phyloP scores from a whole-genome alignment of 192 early-diverging fungal genomes.

The Lobosporangium transversale region DNA sequence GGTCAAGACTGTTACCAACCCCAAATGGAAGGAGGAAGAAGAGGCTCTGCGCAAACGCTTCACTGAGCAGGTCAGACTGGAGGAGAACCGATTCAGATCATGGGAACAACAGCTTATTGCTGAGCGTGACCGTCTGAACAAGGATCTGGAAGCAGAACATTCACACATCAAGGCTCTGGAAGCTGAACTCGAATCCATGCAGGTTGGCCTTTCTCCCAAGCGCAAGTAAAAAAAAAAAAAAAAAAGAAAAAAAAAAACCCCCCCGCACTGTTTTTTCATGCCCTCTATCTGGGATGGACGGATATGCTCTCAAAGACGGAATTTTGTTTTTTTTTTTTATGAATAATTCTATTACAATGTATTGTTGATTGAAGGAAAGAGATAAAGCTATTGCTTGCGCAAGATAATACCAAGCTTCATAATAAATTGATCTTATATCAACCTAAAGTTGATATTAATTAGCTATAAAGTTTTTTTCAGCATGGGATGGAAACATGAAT shows the following conservation, averaged over 20 bases:
- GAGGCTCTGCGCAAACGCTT: conserved; percentile 94
- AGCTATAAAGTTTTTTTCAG: no score
- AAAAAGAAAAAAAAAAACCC: conserved; percentile 4
- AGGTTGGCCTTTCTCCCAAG: conserved; percentile 52
- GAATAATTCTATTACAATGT: no score
- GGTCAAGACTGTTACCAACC: conserved; percentile 82
- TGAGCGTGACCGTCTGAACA: conserved; percentile 98
- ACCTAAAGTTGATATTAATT: no score
- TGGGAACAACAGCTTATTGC: conserved; percentile 98
- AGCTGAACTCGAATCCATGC: conserved; percentile 74
- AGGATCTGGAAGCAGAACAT: conserved; percentile 96
- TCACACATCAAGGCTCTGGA: conserved; percentile 93
- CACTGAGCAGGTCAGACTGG: conserved; percentile 96
- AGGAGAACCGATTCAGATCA: conserved; percentile 97
- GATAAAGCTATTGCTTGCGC: no score
- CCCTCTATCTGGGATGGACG: no score
- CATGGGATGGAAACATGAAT: no score
- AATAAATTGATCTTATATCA: no score
- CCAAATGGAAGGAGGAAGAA: conserved; percentile 99
- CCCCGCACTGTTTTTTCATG: no score
- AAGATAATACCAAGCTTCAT: no score
- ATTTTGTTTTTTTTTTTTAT: no score
- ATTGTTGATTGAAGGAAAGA: no score
- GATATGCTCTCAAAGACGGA: no score
- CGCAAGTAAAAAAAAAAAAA: conserved; percentile 29